Evolutionary conservation across 805 yeast species (phyloP).

Genomic region (Cyberlindnera sargentensis): DNA sequence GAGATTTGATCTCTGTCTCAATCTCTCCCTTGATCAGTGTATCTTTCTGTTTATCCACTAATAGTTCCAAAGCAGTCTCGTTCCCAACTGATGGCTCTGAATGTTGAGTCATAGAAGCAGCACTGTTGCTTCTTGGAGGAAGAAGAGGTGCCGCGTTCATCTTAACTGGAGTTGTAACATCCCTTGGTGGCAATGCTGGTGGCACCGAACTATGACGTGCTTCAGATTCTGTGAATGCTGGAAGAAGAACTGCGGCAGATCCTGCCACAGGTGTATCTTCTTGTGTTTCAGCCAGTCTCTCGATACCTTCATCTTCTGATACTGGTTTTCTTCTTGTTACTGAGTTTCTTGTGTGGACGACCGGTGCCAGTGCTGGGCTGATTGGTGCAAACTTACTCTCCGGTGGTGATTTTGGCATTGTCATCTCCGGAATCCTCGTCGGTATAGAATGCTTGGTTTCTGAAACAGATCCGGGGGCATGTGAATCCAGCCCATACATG

Average conservation of each 20-base stretch:
- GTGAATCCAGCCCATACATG: slow-evolving; percentile 14
- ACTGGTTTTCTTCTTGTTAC: slow-evolving; percentile 20
- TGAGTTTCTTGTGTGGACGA: slow-evolving; percentile 5
- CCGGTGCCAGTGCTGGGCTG: background rate
- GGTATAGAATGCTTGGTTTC: slow-evolving; percentile 15
- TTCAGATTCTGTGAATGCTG: too few species aligned
- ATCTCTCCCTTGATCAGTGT: too few species aligned
- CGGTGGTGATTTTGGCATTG: slow-evolving; percentile 11
- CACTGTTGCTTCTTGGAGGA: too few species aligned
- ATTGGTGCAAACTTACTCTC: slow-evolving; percentile 2
- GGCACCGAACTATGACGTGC: background rate
- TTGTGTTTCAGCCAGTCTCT: background rate
- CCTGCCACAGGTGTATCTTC: background rate
- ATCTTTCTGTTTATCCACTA: too few species aligned
- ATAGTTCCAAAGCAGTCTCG: too few species aligned
- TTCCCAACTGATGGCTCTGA: too few species aligned
- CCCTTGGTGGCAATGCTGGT: slow-evolving; percentile 12
- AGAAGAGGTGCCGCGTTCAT: too few species aligned
- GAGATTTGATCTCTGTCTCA: too few species aligned
- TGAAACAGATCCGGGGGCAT: slow-evolving; percentile 9
- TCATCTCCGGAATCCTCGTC: slow-evolving; percentile 19
- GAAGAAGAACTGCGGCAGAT: background rate
- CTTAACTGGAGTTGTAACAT: background rate
- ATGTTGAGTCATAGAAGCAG: too few species aligned
- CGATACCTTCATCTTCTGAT: slow-evolving; percentile 7